Conservation (phyloP, 768 basidiomycete genomes). For the Tricholoma flavovirens region DNA sequence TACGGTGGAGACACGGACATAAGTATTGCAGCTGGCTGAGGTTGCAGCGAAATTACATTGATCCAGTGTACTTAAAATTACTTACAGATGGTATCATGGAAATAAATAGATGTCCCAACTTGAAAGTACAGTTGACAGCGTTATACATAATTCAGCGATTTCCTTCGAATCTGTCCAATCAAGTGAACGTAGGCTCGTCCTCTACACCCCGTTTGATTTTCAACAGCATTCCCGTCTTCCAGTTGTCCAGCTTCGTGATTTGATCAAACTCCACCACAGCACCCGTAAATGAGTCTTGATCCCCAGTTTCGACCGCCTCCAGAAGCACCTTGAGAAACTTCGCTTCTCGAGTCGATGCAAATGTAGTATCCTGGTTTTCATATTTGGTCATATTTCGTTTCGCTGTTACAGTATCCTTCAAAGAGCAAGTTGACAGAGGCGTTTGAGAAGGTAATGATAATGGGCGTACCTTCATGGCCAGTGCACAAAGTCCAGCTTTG, state of each 20-base stretch:
- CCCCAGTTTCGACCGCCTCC: slow-evolving; percentile 56
- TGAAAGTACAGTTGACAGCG: too few relatives aligned
- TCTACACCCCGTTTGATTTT: slow-evolving; percentile 83
- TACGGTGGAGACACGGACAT: too few relatives aligned
- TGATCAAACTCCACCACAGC: slow-evolving; percentile 93
- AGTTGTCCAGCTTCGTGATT: slow-evolving; percentile 88
- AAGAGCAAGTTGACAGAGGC: neutral
- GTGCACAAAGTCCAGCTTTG: slow-evolving; percentile 75
- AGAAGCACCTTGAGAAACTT: slow-evolving; percentile 78
- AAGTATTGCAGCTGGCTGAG: too few relatives aligned
- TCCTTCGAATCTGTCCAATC: slow-evolving; percentile 7
- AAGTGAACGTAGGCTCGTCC: slow-evolving; percentile 36
- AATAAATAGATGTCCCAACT: too few relatives aligned
- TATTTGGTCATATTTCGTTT: slow-evolving; percentile 77
- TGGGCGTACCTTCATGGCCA: slow-evolving; percentile 74
- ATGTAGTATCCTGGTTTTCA: slow-evolving; percentile 75
- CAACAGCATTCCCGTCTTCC: slow-evolving; percentile 90
- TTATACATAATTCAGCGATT: neutral
- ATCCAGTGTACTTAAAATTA: too few relatives aligned
- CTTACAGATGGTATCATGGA: too few relatives aligned
- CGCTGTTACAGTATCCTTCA: slow-evolving; percentile 79
- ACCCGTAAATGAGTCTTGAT: slow-evolving; percentile 61
- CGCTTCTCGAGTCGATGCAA: slow-evolving; percentile 84
- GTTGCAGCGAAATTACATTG: too few relatives aligned
- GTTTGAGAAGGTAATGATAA: neutral